A percentile compares a stretch with the other conserved stretches of the same genome.
Conservation (phyloP, 2,329 filamentous ascomycete genomes). For the Ophiostoma angusticollis region DNA sequence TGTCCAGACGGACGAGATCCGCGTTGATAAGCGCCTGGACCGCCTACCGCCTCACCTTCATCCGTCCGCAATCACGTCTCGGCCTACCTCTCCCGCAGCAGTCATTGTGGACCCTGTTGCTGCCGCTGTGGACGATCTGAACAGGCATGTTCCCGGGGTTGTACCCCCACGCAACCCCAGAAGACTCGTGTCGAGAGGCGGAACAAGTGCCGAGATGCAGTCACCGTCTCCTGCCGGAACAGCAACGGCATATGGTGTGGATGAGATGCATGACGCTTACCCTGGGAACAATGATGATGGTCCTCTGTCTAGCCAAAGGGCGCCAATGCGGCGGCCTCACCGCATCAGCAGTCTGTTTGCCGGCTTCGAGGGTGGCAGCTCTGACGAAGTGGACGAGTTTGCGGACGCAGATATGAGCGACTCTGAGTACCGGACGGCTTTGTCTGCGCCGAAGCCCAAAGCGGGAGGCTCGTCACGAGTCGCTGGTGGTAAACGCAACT, state of each 20-base stretch:
- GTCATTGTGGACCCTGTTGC: constrained; percentile 16
- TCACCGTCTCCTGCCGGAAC: constrained; percentile 31
- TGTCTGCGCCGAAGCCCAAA: constrained; percentile 48
- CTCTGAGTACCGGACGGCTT: constrained; percentile 51
- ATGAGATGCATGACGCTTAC: constrained; percentile 50
- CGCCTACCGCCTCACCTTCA: constrained; percentile 66
- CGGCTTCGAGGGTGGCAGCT: constrained; percentile 62
- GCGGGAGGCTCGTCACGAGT: constrained; percentile 18
- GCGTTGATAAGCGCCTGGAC: constrained; percentile 64
- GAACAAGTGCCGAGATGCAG: constrained; percentile 31
- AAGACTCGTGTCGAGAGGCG: constrained; percentile 35
- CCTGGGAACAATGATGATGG: constrained; percentile 73
- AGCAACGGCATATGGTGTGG: constrained; percentile 16
- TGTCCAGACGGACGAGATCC: constrained; percentile 83
- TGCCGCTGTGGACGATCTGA: constrained; percentile 25
- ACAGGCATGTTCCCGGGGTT: constrained; percentile 31
- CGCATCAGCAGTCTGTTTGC: constrained; percentile 78
- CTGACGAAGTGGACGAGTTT: constrained; percentile 53
- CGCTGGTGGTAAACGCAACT: constrained; percentile 28
- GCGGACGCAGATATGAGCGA: constrained; percentile 49
- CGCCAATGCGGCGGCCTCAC: constrained; percentile 54
- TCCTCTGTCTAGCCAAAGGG: constrained; percentile 47
- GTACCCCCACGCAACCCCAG: constrained; percentile 48
- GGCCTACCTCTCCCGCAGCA: constrained; percentile 40
- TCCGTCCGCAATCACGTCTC: constrained; percentile 59